Evolutionary conservation across 169 alveolate species (phyloP), one percentile per base, ranked within the genome.

Genomic region (Cryptosporidium bovis): DNA sequence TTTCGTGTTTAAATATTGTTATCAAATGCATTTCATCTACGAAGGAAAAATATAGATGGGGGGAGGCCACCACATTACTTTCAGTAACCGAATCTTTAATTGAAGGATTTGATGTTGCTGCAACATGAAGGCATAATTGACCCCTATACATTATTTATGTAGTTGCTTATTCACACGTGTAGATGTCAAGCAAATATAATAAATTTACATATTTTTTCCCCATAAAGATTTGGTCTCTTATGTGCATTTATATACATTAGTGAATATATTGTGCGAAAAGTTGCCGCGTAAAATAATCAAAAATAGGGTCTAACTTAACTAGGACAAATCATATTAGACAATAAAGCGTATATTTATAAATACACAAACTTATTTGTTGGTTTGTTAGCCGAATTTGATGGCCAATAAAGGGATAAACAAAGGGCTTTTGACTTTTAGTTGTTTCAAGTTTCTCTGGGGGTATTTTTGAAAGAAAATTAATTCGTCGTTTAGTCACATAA

Each of bases 1-100:
- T 77, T 62, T 77, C 87, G 15, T 77, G 87, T 56, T 40, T 77
- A 29, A 77, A 77, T 77, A 77, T 77, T 24, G 87, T 77, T 3
- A 77, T 62, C 20, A 77, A 77, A 48, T 77, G 87, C 36, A 77
- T 77, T 24, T 51, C 87, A 20, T 77, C 87, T 3, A 77, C 87
- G n/a, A 56, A 56, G 24, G 87, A 77, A 44, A 77, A 60, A 56
- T 77, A 77, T 46, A 24, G 87, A 27, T 77, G 87, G 87, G 87
- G 87, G 4, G 87, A 77, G 31, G 87, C 87, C 6, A 77, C 87
- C 12, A 56, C 87, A 8, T 44, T 77, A 10, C 71, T 77, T 31
- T 77, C 87, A n/a, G 87, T 77, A 10, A 62, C 87, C 7, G 87
- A 77, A 24, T 77, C 87, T 4, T 60, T 77, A 2, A 77, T 77